A percentile compares a stretch with the other conserved stretches of the same genome.
Evolutionary conservation across 1,284 basidiomycete genomes (phyloP).

Genomic region (Exobasidium rhododendri): DNA sequence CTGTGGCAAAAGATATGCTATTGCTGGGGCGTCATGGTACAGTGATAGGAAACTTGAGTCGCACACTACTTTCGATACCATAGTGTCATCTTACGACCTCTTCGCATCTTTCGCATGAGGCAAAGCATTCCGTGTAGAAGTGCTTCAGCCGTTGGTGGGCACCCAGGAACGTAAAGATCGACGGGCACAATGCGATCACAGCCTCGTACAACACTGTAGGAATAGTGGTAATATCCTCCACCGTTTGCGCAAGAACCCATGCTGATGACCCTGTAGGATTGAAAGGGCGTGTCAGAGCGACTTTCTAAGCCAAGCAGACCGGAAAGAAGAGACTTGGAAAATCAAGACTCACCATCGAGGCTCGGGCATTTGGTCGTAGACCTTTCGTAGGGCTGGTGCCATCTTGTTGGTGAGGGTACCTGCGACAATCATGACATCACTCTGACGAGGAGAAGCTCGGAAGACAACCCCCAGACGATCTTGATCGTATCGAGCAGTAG

Average conservation of each 20-base stretch:
- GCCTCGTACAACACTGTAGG: constrained; percentile 97
- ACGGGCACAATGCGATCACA: constrained; percentile 99
- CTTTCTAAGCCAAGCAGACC: background rate
- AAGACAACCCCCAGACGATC: constrained; percentile 96
- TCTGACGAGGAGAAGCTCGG: constrained; percentile 95
- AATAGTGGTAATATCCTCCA: constrained; percentile 81
- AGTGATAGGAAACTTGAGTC: no score
- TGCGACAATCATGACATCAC: constrained; percentile 99
- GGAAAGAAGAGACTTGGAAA: background rate
- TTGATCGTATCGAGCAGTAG: constrained; percentile 96
- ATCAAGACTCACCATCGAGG: constrained; percentile 26
- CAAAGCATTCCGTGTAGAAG: constrained; percentile 69
- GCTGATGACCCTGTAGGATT: constrained; percentile 63
- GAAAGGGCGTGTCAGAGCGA: constrained; percentile 77
- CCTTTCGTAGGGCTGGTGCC: constrained; percentile 60
- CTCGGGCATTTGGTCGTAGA: constrained; percentile 54
- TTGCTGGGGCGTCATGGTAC: no score
- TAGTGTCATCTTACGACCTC: constrained; percentile 79
- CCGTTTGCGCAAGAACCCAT: constrained; percentile 99
- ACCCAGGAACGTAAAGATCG: constrained; percentile 80
- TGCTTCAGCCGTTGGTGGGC: constrained; percentile 83
- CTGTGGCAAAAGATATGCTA: no score
- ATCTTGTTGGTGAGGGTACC: constrained; percentile 99
- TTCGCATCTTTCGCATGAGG: constrained; percentile 93
- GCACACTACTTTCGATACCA: constrained; percentile 65